These are phyloP conservation scores for Penicillium oxalicum DNA, from an alignment of 2,329 filamentous ascomycete species.

Conservation along the genomic window DNA sequence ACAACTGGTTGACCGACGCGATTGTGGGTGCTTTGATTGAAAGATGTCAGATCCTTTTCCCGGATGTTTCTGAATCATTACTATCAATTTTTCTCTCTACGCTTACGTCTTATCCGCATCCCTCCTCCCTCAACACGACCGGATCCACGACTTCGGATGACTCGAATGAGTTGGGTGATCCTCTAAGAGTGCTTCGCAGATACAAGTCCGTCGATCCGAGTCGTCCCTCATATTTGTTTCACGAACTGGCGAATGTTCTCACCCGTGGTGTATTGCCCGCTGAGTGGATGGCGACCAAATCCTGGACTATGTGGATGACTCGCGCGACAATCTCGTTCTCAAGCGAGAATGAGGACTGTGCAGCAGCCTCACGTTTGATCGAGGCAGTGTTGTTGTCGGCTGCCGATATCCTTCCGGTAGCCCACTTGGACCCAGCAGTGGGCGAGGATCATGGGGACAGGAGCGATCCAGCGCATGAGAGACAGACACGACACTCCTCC, in stretches of 20 bases:
- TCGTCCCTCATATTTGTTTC: constrained; percentile 27
- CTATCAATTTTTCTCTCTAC: constrained; percentile 29
- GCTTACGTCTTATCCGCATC: constrained; percentile 26
- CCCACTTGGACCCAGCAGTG: neutral
- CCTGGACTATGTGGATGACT: constrained; percentile 33
- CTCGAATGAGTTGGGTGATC: constrained; percentile 18
- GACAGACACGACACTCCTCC: constrained; percentile 17
- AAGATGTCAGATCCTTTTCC: constrained; percentile 25
- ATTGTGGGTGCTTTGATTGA: constrained; percentile 30
- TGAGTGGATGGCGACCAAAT: constrained; percentile 38
- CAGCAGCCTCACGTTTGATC: constrained; percentile 27
- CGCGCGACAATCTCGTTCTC: constrained; percentile 35
- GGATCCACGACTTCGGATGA: constrained; percentile 5
- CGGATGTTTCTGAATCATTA: constrained; percentile 34
- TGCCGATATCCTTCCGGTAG: constrained; percentile 12
- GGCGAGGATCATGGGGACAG: neutral
- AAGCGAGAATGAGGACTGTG: constrained; percentile 28
- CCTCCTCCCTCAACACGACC: constrained; percentile 19
- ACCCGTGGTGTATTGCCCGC: constrained; percentile 27
- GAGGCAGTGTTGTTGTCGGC: constrained; percentile 31
- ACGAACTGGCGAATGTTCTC: constrained; percentile 33
- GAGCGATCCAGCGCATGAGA: neutral
- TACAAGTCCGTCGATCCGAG: constrained; percentile 20
- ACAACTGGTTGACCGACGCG: constrained; percentile 30
- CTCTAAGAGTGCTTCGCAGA: constrained; percentile 26